Evolutionary conservation across 129 eudicot species (phyloP), one percentile per base, ranked within the genome.

Genomic region (Heracleum sosnowskyi): DNA sequence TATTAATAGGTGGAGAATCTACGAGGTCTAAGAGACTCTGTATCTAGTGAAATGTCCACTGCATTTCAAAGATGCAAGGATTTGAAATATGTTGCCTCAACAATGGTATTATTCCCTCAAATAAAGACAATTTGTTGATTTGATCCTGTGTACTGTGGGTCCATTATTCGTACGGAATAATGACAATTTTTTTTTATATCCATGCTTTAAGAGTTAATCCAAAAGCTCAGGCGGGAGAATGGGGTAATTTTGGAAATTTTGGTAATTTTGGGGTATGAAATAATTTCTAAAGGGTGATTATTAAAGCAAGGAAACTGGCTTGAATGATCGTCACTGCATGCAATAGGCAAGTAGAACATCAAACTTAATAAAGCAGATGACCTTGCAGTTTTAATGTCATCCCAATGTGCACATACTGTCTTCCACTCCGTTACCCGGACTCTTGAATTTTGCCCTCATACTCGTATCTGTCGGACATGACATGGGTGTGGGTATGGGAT

Each of bases 1-100:
- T n/a, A 62, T 62, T n/a, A n/a, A 62, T 28, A 62, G 69, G 34
- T 62, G 35, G 69, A 62, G 69, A 62, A 62, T 62, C 69, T 24
- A 10, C 10, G 39, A 36, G 39, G 39, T 64, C 36, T 31, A 29
- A 63, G 70, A 63, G n/a, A n/a, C n/a, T n/a, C 35, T 64, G 71
- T 15, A 28, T 13, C 39, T 31, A 28, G 29, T 4, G 22, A 63
- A 63, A 13, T 63, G 17, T 63, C 7, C 37, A 63, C 18, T 63
- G 36, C 35, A 63, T 63, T 63, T 26, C 17, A 63, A 28, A 63
- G 37, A 63, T 63, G 35, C 36, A 63, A 31, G 71, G 37, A 29
- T 64, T 64, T 64, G 66, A 9, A 57, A 64, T 29, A 29, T 33
- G 34, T 13, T 33, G 71, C 37, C 34, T 28, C 10, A 64, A 57